Conservation (phyloP, 306 rosid genomes). For the Lupinus albus region DNA sequence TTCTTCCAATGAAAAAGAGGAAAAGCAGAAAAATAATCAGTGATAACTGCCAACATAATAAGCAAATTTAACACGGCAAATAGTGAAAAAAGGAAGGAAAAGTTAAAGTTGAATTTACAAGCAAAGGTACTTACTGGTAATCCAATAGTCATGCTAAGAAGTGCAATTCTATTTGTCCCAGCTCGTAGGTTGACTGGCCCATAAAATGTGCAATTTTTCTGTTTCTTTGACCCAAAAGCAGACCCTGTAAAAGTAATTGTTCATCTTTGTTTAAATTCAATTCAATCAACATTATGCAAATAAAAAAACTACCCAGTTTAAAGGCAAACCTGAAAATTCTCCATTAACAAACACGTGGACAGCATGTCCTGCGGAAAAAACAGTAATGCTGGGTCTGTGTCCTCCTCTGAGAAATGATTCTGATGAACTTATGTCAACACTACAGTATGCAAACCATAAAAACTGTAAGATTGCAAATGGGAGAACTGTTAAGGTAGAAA, state of each 20-base stretch:
- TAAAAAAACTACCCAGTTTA: conserved; percentile 17
- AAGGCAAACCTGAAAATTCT: conserved; percentile 61
- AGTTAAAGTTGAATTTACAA: conserved; percentile 31
- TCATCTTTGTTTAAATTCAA: conserved; percentile 24
- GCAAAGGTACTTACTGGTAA: conserved; percentile 63
- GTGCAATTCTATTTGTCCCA: conserved; percentile 81
- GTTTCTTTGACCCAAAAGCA: conserved; percentile 78
- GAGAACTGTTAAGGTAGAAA: background rate
- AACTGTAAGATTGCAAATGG: background rate
- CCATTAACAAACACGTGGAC: conserved; percentile 87
- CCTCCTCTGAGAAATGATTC: conserved; percentile 79
- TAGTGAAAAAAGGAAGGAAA: background rate
- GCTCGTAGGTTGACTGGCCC: conserved; percentile 66
- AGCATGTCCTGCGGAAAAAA: conserved; percentile 92
- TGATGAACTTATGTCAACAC: conserved; percentile 70
- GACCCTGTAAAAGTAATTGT: conserved; percentile 59
- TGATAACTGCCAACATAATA: background rate
- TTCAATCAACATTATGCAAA: conserved; percentile 13
- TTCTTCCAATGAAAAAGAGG: conserved; percentile 46
- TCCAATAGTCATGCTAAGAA: conserved; percentile 90
- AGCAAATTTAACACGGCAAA: conserved; percentile 23
- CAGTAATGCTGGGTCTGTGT: conserved; percentile 61
- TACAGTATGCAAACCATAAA: conserved; percentile 44
- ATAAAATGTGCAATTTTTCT: conserved; percentile 66
- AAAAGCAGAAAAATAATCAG: conserved; percentile 23